These are phyloP conservation scores for Torulaspora maleeae DNA, from an alignment of 805 yeast species.

Conservation along the genomic window DNA sequence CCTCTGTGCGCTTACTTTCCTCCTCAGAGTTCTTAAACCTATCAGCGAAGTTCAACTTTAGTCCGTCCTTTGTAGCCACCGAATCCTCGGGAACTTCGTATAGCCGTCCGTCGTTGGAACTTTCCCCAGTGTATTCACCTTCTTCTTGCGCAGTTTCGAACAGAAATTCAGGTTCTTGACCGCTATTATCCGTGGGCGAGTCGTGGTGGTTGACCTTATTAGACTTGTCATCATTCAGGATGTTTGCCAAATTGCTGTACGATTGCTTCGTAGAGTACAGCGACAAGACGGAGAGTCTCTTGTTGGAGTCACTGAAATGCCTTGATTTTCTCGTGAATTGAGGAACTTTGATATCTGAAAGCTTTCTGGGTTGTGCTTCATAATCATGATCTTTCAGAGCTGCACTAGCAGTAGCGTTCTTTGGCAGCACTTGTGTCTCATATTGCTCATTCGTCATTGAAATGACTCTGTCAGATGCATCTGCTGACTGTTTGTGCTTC, in stretches of 20 bases:
- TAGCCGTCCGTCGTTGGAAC: constrained; percentile 25
- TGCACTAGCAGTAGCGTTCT: constrained; percentile 27
- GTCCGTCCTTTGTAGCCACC: constrained; percentile 15
- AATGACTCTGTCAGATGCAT: constrained; percentile 12
- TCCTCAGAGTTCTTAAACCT: constrained; percentile 26
- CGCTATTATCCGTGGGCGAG: constrained; percentile 18
- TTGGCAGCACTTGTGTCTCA: constrained; percentile 26
- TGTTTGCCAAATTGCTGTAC: constrained; percentile 51
- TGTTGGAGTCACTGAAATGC: constrained; percentile 56
- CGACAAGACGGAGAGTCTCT: constrained; percentile 67
- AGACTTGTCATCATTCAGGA: constrained; percentile 31
- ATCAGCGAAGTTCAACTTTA: constrained; percentile 40
- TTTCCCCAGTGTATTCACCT: constrained; percentile 14
- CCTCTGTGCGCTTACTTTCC: constrained; percentile 6
- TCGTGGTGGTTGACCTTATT: constrained; percentile 11
- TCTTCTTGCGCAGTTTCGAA: constrained; percentile 29
- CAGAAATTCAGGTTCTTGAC: constrained; percentile 28
- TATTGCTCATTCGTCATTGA: constrained; percentile 16
- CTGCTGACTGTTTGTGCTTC: constrained; percentile 5
- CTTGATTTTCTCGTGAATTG: constrained; percentile 65
- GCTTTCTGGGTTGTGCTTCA: constrained; percentile 41
- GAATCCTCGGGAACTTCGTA: constrained; percentile 22
- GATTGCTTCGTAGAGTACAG: constrained; percentile 65
- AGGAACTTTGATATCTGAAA: constrained; percentile 65
- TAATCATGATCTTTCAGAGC: constrained; percentile 19